A percentile compares a stretch with the other conserved stretches of the same genome.
These are phyloP conservation scores for Pythium angustatum DNA, from an alignment of 352 stramenopile species.

Conservation along the genomic window DNA sequence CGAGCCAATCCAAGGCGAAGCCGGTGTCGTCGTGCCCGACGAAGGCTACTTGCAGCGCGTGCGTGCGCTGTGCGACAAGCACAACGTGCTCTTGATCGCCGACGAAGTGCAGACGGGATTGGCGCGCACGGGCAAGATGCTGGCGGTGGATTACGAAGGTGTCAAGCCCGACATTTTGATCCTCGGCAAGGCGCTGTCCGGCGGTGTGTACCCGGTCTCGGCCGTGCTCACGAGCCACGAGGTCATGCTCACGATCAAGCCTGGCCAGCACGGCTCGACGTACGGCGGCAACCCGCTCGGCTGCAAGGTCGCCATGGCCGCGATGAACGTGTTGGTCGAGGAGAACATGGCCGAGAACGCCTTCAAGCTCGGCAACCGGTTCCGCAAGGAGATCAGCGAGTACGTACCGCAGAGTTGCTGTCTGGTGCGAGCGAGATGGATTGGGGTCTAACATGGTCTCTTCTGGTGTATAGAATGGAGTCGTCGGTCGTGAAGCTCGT, in stretches of 20 bases:
- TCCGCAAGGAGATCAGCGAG: conserved; percentile 88
- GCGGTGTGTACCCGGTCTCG: conserved; percentile 97
- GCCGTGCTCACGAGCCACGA: conserved; percentile 96
- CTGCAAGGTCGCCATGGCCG: conserved; percentile 96
- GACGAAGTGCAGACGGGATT: conserved; percentile 99
- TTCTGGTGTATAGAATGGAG: conserved; percentile 40
- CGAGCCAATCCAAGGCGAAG: conserved; percentile 99
- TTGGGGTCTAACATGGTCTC: neutral
- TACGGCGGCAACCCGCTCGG: conserved; percentile 97
- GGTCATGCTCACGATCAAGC: conserved; percentile 98
- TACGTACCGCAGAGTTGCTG: conserved; percentile 34
- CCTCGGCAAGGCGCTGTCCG: conserved; percentile 95
- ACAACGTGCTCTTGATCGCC: conserved; percentile 99
- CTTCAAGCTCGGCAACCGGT: conserved; percentile 91
- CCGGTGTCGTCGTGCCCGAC: conserved; percentile 96
- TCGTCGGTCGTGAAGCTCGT: conserved; percentile 78
- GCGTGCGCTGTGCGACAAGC: conserved; percentile 92
- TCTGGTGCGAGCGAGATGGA: neutral
- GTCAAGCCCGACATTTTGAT: conserved; percentile 99
- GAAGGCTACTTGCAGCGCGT: conserved; percentile 95
- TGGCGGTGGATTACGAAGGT: conserved; percentile 95
- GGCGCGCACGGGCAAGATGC: conserved; percentile 95
- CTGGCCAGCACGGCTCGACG: conserved; percentile 96
- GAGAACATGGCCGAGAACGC: conserved; percentile 97
- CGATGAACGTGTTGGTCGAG: conserved; percentile 95